phyloP scores from a whole-genome alignment of 805 yeast species.

The Nakazawaea pomicola region DNA sequence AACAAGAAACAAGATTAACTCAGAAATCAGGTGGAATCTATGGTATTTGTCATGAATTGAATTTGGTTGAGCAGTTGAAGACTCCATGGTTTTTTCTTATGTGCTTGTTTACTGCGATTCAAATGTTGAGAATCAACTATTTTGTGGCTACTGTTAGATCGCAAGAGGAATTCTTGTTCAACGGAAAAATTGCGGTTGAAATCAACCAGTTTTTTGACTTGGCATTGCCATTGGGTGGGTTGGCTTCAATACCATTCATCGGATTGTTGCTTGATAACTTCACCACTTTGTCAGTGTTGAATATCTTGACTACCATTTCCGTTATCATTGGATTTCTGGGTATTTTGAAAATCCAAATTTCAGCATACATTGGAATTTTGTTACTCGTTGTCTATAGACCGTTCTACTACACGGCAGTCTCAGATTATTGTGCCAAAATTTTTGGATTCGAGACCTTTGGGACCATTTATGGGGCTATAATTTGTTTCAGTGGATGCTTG shows the following conservation, averaged over 20 bases:
- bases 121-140: slow-evolving; percentile 88
- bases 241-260: slow-evolving; percentile 80
- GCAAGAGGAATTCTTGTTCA: slow-evolving; percentile 72
- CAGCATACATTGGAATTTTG: slow-evolving; percentile 65
- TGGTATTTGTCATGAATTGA: slow-evolving; percentile 69
- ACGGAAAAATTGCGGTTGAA: slow-evolving; percentile 42
- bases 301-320: slow-evolving; percentile 49
- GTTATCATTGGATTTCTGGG: slow-evolving; percentile 69
- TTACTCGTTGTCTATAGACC: slow-evolving; percentile 82
- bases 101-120: slow-evolving; percentile 75
- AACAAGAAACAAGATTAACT: slow-evolving; percentile 52
- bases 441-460: slow-evolving; percentile 93
- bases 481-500: slow-evolving; percentile 76
- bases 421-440: slow-evolving; percentile 88
- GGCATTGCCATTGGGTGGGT: slow-evolving; percentile 86
- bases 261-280: slow-evolving; percentile 75
- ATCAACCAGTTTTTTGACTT: slow-evolving; percentile 77
- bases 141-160: slow-evolving; percentile 86
- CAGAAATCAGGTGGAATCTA: slow-evolving; percentile 61
- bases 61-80: slow-evolving; percentile 32
- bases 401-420: slow-evolving; percentile 86
- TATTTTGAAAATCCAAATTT: slow-evolving; percentile 37
- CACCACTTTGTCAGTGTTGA: slow-evolving; percentile 53
- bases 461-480: slow-evolving; percentile 81
- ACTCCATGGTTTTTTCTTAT: slow-evolving; percentile 77